These are phyloP conservation scores for Phlebiopsis flavidoalba DNA, from an alignment of 768 basidiomycete genomes.

Conservation along the genomic window DNA sequence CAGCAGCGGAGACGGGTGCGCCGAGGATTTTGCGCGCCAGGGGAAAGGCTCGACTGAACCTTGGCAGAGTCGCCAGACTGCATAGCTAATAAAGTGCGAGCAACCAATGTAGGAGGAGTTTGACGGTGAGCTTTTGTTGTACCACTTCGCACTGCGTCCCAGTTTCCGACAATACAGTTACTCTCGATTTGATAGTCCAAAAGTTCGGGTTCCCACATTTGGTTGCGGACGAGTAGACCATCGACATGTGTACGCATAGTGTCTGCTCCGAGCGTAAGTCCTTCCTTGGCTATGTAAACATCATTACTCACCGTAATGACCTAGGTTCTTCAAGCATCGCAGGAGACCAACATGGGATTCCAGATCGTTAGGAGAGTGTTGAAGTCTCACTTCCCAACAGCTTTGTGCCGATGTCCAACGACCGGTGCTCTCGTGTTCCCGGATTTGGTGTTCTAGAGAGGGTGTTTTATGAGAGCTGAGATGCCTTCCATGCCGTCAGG, in stretches of 20 bases:
- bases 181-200: conserved; percentile 88
- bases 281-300: not conserved
- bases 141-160: conserved; percentile 72
- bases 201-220: conserved; percentile 74
- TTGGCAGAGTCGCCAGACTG: conserved; percentile 43
- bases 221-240: conserved; percentile 81
- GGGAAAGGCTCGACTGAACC: conserved; percentile 46
- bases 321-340: conserved; percentile 87
- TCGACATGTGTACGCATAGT: conserved; percentile 91
- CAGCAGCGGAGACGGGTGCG: conserved; percentile 74
- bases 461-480: conserved; percentile 86
- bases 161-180: conserved; percentile 94
- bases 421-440: conserved; percentile 95
- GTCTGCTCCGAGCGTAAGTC: conserved; percentile 42
- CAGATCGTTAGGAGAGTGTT: conserved; percentile 85
- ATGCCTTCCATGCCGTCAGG: conserved; percentile 99
- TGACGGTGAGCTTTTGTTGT: conserved; percentile 41
- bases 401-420: conserved; percentile 98
- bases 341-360: conserved; percentile 86
- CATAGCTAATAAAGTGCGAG: conserved; percentile 77
- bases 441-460: conserved; percentile 91
- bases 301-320: conserved; percentile 81
- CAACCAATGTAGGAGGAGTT: conserved; percentile 66
- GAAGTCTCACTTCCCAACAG: conserved; percentile 95
- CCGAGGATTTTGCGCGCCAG: conserved; percentile 73